Evolutionary conservation across 495 filamentous ascomycete species (phyloP).

Genomic region (Aspergillus egyptiacus): DNA sequence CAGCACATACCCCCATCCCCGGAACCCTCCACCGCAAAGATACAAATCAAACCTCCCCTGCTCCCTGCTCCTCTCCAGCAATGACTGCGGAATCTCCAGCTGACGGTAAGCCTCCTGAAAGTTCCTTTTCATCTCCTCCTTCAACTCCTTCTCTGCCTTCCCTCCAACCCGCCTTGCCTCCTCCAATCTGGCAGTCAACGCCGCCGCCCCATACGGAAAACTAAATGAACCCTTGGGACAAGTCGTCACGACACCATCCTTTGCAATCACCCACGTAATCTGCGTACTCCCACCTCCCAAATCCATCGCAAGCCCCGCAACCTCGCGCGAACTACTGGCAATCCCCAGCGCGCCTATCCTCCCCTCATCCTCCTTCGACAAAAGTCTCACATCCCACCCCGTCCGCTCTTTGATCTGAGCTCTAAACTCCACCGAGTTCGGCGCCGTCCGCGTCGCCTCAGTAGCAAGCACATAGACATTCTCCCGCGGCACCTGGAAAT

Average conservation of each 20-base stretch:
- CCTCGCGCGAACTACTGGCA: slow-evolving; percentile 58
- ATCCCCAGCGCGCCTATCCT: slow-evolving; percentile 75
- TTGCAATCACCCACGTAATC: slow-evolving; percentile 69
- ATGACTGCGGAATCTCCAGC: slow-evolving; percentile 46
- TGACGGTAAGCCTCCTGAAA: slow-evolving; percentile 55
- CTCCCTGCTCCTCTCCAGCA: slow-evolving; percentile 33
- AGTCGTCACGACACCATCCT: slow-evolving; percentile 42
- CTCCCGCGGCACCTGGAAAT: slow-evolving; percentile 54
- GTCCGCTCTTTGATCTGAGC: slow-evolving; percentile 51
- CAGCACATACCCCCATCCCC: slow-evolving; percentile 80
- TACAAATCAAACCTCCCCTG: slow-evolving; percentile 57
- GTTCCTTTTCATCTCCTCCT: slow-evolving; percentile 48
- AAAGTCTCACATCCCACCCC: slow-evolving; percentile 61
- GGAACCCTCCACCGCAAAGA: slow-evolving; percentile 81
- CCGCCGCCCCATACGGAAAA: slow-evolving; percentile 81
- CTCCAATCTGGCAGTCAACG: slow-evolving; percentile 54
- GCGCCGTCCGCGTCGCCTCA: slow-evolving; percentile 75
- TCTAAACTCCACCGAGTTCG: slow-evolving; percentile 63
- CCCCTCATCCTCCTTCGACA: slow-evolving; percentile 75
- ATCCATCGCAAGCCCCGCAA: slow-evolving; percentile 73
- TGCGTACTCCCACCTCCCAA: slow-evolving; percentile 85
- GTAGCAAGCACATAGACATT: slow-evolving; percentile 77
- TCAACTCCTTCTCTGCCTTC: slow-evolving; percentile 32
- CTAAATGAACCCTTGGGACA: slow-evolving; percentile 40
- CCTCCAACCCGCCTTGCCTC: slow-evolving; percentile 24